Base-by-base conservation (phyloP, 2,329 filamentous ascomycete genomes). In the Leptographium lundbergii region DNA sequence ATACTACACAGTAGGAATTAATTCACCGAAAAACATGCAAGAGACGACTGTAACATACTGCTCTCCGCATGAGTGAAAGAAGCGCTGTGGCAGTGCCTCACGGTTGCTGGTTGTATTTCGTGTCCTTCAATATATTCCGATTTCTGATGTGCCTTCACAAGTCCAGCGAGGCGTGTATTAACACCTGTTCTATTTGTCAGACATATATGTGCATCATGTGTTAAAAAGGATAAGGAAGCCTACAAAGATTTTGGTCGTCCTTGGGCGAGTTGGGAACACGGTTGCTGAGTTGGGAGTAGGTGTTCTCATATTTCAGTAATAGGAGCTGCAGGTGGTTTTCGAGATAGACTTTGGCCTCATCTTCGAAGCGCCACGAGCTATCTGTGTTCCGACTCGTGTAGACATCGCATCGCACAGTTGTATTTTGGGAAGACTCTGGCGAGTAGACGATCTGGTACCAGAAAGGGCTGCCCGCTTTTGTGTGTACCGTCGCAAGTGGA, bases 361-460 rank as follows among this genome's bases (percentile, higher is more conserved):
- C 53, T 1, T 39, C 53, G 6, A 59, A 55, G 14, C 4, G 6
- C 27, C 22, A 14, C 2, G 51, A n/a, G 7, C 13, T 14, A 9
- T 11, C 22, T 3, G 22, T 10, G 9, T 32, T 24, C 17, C n/a
- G 42, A 10, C 13, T 29, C 3, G 25, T 24, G 27, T 59, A 59
- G 10, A 59, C 54, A 13, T 54, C 36, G n/a, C 58, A 59, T 10
- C 48, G 47, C 47, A 59, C 14, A 0, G 58, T 59, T 0, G 58
- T 59, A n/a, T 54, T 36, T 4, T 7, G 11, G 1, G 54, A 17
- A 2, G 54, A 53, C n/a, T 57, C 54, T 3, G 58, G 58, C 4
- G 39, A 51, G 22, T 48, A 59, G 10, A 42, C 24, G 4, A 59
- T 27, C 1, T 59, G 54, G n/a, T 27, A 57, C 58, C 58, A 59